phyloP scores from a whole-genome alignment of 768 basidiomycete genomes.

The Flagelloscypha sp. region DNA sequence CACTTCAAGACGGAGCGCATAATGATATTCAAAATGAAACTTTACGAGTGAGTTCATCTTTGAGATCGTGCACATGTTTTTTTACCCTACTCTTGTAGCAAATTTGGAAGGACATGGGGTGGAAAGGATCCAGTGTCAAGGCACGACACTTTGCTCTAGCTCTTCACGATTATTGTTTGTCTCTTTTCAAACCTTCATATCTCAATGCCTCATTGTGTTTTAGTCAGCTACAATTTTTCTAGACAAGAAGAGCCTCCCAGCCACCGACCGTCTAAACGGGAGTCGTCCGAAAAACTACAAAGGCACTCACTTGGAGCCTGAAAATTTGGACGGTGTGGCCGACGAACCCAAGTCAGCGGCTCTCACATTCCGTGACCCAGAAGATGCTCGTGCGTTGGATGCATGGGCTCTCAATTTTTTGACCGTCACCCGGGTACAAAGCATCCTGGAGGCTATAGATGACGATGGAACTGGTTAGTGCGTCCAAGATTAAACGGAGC shows the following conservation, averaged over 20 bases:
- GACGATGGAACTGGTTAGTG: constrained; percentile 36
- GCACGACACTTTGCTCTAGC: constrained; percentile 41
- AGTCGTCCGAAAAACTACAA: no score
- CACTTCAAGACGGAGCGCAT: constrained; percentile 34
- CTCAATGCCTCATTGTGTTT: no score
- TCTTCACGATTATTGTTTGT: constrained; percentile 32
- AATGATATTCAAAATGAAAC: constrained; percentile 34
- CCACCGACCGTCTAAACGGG: constrained; percentile 19
- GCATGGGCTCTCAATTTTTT: constrained; percentile 33
- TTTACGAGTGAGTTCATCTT: no score
- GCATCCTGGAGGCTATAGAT: constrained; percentile 33
- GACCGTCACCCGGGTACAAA: constrained; percentile 30
- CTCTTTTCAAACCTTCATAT: no score
- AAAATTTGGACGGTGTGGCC: constrained; percentile 4
- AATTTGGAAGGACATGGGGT: constrained; percentile 48
- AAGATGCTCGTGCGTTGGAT: no score
- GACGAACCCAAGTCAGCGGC: constrained; percentile 18
- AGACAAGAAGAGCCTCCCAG: no score
- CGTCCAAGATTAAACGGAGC: no score
- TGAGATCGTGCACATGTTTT: no score
- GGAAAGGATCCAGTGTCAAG: constrained; percentile 47
- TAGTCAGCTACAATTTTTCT: no score
- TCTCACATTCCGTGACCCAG: no score
- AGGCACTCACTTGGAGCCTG: no score
- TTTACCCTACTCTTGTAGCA: no score